Evolutionary conservation across 108 stramenopile genomes (phyloP), one percentile per base, ranked within the genome.

Genomic region (Bacterosira constricta): DNA sequence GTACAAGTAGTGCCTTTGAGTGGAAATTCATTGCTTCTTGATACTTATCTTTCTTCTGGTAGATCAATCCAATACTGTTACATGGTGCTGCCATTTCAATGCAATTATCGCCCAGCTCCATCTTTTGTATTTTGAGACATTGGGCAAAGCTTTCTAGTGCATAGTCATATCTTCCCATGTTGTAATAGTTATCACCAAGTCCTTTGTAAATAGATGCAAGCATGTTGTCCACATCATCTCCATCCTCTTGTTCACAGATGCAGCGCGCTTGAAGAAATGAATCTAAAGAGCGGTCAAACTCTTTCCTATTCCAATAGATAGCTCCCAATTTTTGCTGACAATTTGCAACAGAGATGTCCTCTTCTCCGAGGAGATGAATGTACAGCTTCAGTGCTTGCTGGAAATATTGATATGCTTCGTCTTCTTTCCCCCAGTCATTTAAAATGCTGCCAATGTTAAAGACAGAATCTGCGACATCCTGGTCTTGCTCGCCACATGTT

Each of bases 381-480:
- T 70, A 69, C 3, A 79, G 57, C 38, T 69, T 52, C 17, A 74
- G 42, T 18, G 73, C 50, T 41, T 73, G 54, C 58, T 74, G 57
- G 21, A 79, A 79, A 46, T 37, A 75, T 15, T 49, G 46, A 26
- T 61, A 25, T 32, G 78, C 78, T 25, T 79, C 78, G 31, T 79
- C 58, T 31, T 60, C 32, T 42, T 63, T 74, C 32, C 59, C 57
- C 82, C 78, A 80, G 35, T 83, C 73, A 64, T 76, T 32, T 6
- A 74, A 61, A 76, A 83, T 78, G 21, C 68, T 80, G 6, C 85
- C 89, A 49, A 88, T 84, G 36, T 87, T 77, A 63, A 88, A 88
- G 46, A 90, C 61, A 21, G 84, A 79, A 13, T 86, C 66, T 49
- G 83, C 89, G 44, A 87, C 86, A 75, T 91, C 87, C 2, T 68